A percentile compares a stretch with the other conserved stretches of the same genome.
These are phyloP conservation scores for Meyerozyma sp. DNA, from an alignment of 1,139 yeast genomes.

Conservation along the genomic window DNA sequence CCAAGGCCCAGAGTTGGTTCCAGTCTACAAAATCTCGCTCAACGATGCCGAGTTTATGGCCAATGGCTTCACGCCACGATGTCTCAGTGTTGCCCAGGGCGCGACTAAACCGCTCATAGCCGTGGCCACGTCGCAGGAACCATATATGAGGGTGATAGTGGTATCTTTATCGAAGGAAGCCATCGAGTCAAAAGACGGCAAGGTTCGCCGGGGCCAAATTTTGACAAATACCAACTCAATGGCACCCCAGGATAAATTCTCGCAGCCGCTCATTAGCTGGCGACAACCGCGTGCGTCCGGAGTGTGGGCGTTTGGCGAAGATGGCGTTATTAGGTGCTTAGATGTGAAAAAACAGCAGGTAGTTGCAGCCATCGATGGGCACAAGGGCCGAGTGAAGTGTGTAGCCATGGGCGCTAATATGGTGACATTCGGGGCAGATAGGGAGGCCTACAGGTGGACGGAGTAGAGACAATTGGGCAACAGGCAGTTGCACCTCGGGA, in stretches of 20 bases:
- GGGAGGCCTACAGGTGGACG: conserved; percentile 7
- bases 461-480: no score
- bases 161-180: conserved; percentile 34
- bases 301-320: conserved; percentile 64
- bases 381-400: conserved; percentile 47
- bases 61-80: conserved; percentile 59
- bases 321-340: conserved; percentile 58
- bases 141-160: conserved; percentile 63
- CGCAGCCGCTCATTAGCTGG: conserved; percentile 48
- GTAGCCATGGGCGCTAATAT: conserved; percentile 27
- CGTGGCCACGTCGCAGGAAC: conserved; percentile 70
- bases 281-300: conserved; percentile 19
- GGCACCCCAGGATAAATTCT: conserved; percentile 69
- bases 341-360: conserved; percentile 31
- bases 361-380: conserved; percentile 22
- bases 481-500: no score
- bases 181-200: not conserved
- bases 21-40: conserved; percentile 49
- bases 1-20: conserved; percentile 7
- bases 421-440: conserved; percentile 46
- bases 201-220: conserved; percentile 38
- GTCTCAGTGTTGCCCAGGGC: conserved; percentile 24
- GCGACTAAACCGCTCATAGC: conserved; percentile 30
- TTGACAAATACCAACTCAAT: conserved; percentile 53
- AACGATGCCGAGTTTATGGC: conserved; percentile 75